A percentile compares a stretch with the other conserved stretches of the same genome.
phyloP scores from a whole-genome alignment of 2,329 filamentous ascomycete genomes.

The Aspergillus hiratsukae region DNA sequence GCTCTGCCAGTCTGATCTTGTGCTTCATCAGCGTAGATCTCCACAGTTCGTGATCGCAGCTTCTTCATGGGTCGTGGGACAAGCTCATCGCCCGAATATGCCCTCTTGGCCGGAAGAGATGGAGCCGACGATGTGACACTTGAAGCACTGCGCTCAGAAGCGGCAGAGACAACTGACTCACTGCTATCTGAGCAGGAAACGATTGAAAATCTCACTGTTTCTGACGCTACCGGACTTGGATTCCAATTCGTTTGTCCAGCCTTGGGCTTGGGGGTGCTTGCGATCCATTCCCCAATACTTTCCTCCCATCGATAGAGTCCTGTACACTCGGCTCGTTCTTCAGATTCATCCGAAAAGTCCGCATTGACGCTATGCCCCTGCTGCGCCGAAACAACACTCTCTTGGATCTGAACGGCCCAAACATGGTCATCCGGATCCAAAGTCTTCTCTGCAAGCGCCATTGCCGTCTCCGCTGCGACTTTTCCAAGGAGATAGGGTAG shows the following conservation, averaged over 20 bases:
- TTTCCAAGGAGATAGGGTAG: slow-evolving; percentile 30
- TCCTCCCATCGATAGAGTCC: slow-evolving; percentile 51
- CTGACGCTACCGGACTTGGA: slow-evolving; percentile 4
- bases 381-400: slow-evolving; percentile 24
- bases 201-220: slow-evolving; percentile 7
- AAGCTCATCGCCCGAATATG: slow-evolving; percentile 8
- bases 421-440: slow-evolving; percentile 34
- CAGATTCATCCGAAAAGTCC: slow-evolving; percentile 11
- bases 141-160: slow-evolving; percentile 17
- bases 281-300: slow-evolving; percentile 55
- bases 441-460: slow-evolving; percentile 37
- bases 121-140: slow-evolving; percentile 30
- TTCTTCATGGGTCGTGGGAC: slow-evolving; percentile 22
- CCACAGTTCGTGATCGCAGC: slow-evolving; percentile 15
- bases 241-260: background rate
- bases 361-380: slow-evolving; percentile 6
- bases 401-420: slow-evolving; percentile 38
- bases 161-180: slow-evolving; percentile 17
- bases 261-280: slow-evolving; percentile 34
- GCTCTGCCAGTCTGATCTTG: slow-evolving; percentile 2
- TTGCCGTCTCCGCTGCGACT: slow-evolving; percentile 36
- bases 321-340: slow-evolving; percentile 12
- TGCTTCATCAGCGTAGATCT: slow-evolving; percentile 9
- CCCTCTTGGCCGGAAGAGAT: slow-evolving; percentile 21
- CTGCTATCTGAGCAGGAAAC: slow-evolving; percentile 22